These are phyloP conservation scores for Crataegus laevigata DNA, from an alignment of 306 rosid genomes.

Conservation along the genomic window DNA sequence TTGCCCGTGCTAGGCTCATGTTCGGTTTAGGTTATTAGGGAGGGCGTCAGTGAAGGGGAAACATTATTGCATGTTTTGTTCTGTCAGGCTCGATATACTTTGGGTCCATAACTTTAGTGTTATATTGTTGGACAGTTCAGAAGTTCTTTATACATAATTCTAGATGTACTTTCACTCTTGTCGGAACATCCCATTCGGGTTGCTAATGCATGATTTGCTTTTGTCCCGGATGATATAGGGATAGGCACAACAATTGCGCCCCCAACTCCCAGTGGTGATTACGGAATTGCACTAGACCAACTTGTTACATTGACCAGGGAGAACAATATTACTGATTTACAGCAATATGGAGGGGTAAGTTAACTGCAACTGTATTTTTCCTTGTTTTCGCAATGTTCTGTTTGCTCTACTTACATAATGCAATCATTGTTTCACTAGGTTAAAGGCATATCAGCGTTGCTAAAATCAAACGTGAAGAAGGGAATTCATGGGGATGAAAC, in stretches of 20 bases:
- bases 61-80: neutral
- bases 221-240: conserved; percentile 18
- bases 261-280: conserved; percentile 44
- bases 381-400: neutral
- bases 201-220: conserved; percentile 10
- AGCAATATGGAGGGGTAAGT: conserved; percentile 79
- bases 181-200: conserved; percentile 9
- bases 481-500: conserved; percentile 59
- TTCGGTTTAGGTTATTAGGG: neutral
- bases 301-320: conserved; percentile 74
- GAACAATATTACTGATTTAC: conserved; percentile 42
- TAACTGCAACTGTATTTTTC: neutral
- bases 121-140: neutral
- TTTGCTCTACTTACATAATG: conserved; percentile 5
- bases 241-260: conserved; percentile 37
- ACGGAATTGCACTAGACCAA: conserved; percentile 49
- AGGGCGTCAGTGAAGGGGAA: neutral
- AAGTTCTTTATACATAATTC: neutral
- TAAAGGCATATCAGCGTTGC: conserved; percentile 52
- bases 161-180: neutral
- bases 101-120: neutral
- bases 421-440: conserved; percentile 36
- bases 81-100: neutral
- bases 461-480: conserved; percentile 53
- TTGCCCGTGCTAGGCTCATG: neutral